These are phyloP conservation scores for Talaromyces sp. DNA, from an alignment of 2,329 filamentous ascomycete genomes.

Conservation along the genomic window DNA sequence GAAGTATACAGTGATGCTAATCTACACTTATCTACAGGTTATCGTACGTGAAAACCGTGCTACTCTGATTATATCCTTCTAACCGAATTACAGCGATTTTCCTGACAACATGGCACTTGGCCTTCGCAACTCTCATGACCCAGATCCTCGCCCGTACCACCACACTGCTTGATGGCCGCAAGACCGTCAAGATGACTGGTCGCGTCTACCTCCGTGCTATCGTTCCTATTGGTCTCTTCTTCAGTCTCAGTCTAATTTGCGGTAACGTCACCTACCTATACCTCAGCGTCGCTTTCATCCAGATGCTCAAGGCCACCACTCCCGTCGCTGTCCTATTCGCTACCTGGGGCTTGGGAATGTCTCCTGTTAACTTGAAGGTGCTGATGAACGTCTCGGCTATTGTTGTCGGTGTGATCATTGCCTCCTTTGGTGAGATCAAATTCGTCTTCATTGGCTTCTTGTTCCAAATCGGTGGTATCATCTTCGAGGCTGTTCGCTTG, in stretches of 20 bases:
- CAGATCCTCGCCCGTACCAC: conserved; percentile 90
- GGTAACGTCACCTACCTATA: conserved; percentile 95
- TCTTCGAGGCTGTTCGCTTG: conserved; percentile 76
- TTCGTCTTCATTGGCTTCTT: conserved; percentile 67
- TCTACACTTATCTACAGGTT: conserved; percentile 32
- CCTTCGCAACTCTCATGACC: conserved; percentile 90
- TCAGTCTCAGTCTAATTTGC: conserved; percentile 93
- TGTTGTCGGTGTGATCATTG: conserved; percentile 89
- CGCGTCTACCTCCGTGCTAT: conserved; percentile 90
- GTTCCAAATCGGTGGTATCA: conserved; percentile 70
- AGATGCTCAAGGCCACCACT: conserved; percentile 99
- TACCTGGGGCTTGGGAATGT: conserved; percentile 82
- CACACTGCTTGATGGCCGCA: conserved; percentile 83
- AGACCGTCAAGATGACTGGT: conserved; percentile 95
- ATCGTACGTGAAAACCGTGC: conserved; percentile 39
- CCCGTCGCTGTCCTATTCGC: conserved; percentile 89
- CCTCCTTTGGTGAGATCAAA: conserved; percentile 91
- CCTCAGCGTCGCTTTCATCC: conserved; percentile 92
- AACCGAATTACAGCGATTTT: conserved; percentile 48
- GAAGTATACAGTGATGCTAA: conserved; percentile 18
- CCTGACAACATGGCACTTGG: conserved; percentile 92
- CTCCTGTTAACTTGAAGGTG: conserved; percentile 77
- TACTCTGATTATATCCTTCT: conserved; percentile 16
- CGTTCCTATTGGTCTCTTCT: conserved; percentile 91
- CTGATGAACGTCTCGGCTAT: conserved; percentile 93